Percentiles rank a stretch among this genome's conserved stretches.
phyloP scores from a whole-genome alignment of 371 early-diverging fungal species.

The Mortierella sp. region DNA sequence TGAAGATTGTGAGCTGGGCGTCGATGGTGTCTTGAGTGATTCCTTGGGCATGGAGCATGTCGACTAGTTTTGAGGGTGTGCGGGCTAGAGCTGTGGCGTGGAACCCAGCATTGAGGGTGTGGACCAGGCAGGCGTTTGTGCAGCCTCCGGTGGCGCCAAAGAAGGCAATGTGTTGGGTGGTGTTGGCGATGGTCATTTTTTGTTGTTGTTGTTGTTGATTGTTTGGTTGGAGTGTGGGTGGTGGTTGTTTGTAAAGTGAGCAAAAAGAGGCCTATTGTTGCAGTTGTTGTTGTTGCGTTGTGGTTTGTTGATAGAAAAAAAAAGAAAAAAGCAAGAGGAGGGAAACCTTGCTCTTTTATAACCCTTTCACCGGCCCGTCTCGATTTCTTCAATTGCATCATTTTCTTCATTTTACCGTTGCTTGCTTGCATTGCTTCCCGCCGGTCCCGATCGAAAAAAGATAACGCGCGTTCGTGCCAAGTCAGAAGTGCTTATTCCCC shows the following conservation, averaged over 20 bases:
- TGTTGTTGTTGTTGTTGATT: background rate
- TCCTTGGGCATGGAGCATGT: conserved; percentile 42
- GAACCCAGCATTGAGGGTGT: conserved; percentile 42
- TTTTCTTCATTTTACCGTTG: background rate
- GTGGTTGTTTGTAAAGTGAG: background rate
- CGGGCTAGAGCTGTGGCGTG: conserved; percentile 48
- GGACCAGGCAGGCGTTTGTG: conserved; percentile 44
- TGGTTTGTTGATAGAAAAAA: background rate
- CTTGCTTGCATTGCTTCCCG: background rate
- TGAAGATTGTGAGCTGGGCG: conserved; percentile 35
- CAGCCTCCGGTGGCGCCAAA: conserved; percentile 53
- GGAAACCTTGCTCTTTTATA: background rate
- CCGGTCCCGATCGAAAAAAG: background rate
- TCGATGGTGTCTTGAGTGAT: conserved; percentile 31
- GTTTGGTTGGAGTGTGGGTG: background rate
- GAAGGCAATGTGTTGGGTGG: conserved; percentile 33
- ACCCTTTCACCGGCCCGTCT: background rate
- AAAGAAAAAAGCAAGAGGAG: background rate
- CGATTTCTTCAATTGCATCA: background rate
- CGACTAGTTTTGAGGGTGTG: conserved; percentile 40
- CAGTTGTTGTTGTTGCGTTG: background rate
- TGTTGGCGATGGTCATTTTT: conserved; percentile 22
- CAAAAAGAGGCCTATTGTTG: background rate
- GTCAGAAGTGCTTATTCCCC: too few relatives aligned
- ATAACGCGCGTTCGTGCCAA: conserved; percentile 5